phyloP scores from a whole-genome alignment of 2,329 filamentous ascomycete species.

The Epichloe scottii region DNA sequence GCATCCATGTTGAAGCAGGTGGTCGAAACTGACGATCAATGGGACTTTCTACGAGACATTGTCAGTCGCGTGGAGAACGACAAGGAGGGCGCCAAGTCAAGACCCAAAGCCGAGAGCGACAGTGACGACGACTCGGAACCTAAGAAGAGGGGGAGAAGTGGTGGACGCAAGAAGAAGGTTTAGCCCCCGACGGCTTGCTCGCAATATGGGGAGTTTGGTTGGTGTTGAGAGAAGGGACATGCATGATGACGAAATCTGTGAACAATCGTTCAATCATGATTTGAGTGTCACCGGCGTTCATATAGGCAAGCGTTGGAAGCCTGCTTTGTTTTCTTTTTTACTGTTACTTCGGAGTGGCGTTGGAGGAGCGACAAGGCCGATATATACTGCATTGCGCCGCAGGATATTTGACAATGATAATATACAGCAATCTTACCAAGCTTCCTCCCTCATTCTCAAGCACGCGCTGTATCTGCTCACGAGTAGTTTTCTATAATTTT shows the following conservation, averaged over 20 bases:
- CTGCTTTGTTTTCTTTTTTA: not conserved
- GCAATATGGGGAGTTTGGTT: not conserved
- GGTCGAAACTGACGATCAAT: conserved; percentile 76
- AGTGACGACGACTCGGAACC: conserved; percentile 38
- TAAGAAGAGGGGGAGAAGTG: conserved; percentile 34
- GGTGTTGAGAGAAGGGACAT: not conserved
- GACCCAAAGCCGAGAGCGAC: conserved; percentile 38
- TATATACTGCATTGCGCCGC: not conserved
- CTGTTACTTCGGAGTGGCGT: conserved; percentile 12
- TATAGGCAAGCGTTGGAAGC: conserved; percentile 11
- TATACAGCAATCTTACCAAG: too few relatives aligned
- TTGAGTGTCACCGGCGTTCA: conserved; percentile 12
- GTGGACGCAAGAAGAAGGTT: conserved; percentile 36
- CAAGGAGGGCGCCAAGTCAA: conserved; percentile 30
- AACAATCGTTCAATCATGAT: not conserved
- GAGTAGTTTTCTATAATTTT: not conserved
- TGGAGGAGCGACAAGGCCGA: conserved; percentile 7
- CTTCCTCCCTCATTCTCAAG: not conserved
- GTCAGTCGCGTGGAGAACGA: conserved; percentile 66
- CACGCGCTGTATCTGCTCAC: not conserved
- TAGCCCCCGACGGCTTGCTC: conserved; percentile 6
- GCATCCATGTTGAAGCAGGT: conserved; percentile 86
- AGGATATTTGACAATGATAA: not conserved
- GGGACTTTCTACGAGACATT: conserved; percentile 88
- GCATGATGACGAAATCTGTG: not conserved